Conservation (phyloP, 2,329 filamentous ascomycete species). For the Penicillium hesseltinei region DNA sequence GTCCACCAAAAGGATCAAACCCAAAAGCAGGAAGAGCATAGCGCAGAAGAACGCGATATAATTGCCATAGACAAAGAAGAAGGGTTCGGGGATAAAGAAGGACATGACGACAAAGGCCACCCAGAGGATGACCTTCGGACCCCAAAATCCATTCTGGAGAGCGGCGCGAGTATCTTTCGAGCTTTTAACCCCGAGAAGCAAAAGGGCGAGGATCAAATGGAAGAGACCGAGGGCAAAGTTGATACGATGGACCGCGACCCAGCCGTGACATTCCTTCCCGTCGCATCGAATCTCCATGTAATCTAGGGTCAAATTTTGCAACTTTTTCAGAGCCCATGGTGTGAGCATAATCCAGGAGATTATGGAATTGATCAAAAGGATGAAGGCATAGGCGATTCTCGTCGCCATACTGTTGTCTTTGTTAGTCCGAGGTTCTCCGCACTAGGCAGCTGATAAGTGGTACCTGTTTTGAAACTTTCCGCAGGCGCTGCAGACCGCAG, state of each 20-base stretch:
- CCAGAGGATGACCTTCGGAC: slow-evolving; percentile 91
- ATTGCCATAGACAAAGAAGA: slow-evolving; percentile 95
- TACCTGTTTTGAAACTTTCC: slow-evolving; percentile 96
- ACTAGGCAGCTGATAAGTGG: slow-evolving; percentile 17
- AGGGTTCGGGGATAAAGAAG: slow-evolving; percentile 91
- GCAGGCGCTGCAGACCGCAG: slow-evolving; percentile 90
- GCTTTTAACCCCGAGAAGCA: slow-evolving; percentile 81
- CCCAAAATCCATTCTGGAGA: slow-evolving; percentile 98
- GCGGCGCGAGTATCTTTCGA: slow-evolving; percentile 84
- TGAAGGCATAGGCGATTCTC: slow-evolving; percentile 91
- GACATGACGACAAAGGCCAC: slow-evolving; percentile 80
- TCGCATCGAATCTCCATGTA: slow-evolving; percentile 95
- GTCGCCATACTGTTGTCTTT: slow-evolving; percentile 74
- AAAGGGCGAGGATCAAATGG: slow-evolving; percentile 78
- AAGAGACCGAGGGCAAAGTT: slow-evolving; percentile 96
- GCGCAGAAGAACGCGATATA: slow-evolving; percentile 86
- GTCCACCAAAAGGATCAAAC: slow-evolving; percentile 88
- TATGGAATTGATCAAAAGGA: slow-evolving; percentile 95
- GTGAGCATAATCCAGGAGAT: slow-evolving; percentile 99
- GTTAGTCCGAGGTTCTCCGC: slow-evolving; percentile 24
- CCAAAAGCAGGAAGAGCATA: slow-evolving; percentile 89
- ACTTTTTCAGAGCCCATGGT: slow-evolving; percentile 94
- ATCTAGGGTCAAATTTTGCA: slow-evolving; percentile 86
- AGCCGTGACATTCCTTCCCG: slow-evolving; percentile 88
- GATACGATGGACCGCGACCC: slow-evolving; percentile 94